These are phyloP conservation scores for Pythium sukuiense DNA, from an alignment of 352 stramenopile genomes.

Conservation along the genomic window DNA sequence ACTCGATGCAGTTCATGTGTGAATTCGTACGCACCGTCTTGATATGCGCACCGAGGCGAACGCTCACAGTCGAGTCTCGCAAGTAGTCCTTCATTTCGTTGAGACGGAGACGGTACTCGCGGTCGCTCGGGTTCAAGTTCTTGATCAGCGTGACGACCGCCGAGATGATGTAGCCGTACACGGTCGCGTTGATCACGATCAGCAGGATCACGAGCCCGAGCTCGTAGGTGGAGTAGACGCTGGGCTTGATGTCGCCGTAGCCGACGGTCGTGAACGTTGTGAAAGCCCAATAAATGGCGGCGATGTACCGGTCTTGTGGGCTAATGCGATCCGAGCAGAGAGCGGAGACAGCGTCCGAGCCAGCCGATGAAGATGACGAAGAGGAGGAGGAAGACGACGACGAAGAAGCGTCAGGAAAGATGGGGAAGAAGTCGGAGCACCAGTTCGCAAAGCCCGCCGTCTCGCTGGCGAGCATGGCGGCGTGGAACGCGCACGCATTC, in stretches of 20 bases:
- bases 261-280: conserved; percentile 91
- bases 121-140: conserved; percentile 74
- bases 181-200: conserved; percentile 78
- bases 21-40: conserved; percentile 42
- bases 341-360: neutral
- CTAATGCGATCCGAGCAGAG: conserved; percentile 45
- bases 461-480: conserved; percentile 71
- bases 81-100: conserved; percentile 89
- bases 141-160: conserved; percentile 81
- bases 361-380: conserved; percentile 10
- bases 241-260: conserved; percentile 79
- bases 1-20: too few species aligned
- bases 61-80: conserved; percentile 55
- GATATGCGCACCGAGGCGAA: conserved; percentile 61
- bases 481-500: conserved; percentile 84
- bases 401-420: neutral
- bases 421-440: conserved; percentile 54
- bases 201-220: conserved; percentile 69
- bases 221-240: conserved; percentile 72
- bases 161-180: conserved; percentile 83
- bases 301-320: conserved; percentile 67
- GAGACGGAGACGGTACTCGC: conserved; percentile 74
- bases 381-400: conserved; percentile 18
- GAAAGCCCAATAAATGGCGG: conserved; percentile 88
- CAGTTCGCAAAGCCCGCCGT: conserved; percentile 41